phyloP scores from a whole-genome alignment of 1,139 yeast species.

The Taphrina deformans region DNA sequence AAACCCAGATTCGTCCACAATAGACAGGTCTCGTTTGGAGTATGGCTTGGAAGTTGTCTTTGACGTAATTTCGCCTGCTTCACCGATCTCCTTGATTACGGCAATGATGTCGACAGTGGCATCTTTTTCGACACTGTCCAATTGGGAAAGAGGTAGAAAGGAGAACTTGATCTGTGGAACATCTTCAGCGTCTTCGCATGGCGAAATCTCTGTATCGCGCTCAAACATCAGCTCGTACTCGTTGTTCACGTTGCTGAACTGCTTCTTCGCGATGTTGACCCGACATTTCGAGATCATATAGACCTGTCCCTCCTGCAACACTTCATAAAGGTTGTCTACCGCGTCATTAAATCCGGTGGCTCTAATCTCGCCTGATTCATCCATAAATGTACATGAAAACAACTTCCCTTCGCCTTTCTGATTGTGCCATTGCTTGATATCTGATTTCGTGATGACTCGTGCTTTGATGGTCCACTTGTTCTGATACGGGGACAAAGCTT shows the following conservation, averaged over 20 bases:
- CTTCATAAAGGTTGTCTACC: conserved; percentile 73
- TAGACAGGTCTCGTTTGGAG: conserved; percentile 80
- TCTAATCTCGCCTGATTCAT: conserved; percentile 93
- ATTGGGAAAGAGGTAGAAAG: conserved; percentile 67
- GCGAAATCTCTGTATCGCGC: conserved; percentile 69
- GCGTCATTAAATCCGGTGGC: conserved; percentile 92
- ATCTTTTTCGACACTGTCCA: conserved; percentile 69
- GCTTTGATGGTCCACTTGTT: conserved; percentile 91
- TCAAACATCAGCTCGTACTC: conserved; percentile 86
- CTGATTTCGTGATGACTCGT: conserved; percentile 83
- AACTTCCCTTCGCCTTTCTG: conserved; percentile 86
- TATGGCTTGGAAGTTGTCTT: conserved; percentile 86
- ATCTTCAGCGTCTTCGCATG: conserved; percentile 56
- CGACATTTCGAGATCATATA: conserved; percentile 81
- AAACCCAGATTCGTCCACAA: conserved; percentile 82
- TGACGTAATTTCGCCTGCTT: conserved; percentile 80
- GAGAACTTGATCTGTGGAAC: conserved; percentile 80
- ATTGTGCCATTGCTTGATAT: conserved; percentile 83
- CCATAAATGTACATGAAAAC: conserved; percentile 82
- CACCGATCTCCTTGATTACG: conserved; percentile 72
- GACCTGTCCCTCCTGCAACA: conserved; percentile 75
- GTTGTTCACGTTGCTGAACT: conserved; percentile 78
- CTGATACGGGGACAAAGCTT: conserved; percentile 86
- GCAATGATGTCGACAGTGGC: conserved; percentile 82
- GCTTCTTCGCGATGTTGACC: conserved; percentile 79